Base-by-base conservation (phyloP, 2,329 filamentous ascomycete genomes). In the Xylaria arbuscula region DNA sequence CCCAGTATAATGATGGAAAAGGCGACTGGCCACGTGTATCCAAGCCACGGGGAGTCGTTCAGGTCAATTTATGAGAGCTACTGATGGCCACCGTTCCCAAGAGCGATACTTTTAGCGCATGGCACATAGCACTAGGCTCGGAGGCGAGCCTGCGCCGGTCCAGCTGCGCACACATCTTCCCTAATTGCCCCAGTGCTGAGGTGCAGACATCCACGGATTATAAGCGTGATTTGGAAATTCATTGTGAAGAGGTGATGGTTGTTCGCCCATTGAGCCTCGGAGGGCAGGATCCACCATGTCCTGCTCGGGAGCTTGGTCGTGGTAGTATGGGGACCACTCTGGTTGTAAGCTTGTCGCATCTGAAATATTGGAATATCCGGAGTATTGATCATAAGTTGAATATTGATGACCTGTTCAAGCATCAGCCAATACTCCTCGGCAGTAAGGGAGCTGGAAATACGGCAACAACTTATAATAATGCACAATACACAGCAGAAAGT, bases 221-320 rank as follows among this genome's bases (percentile, higher is more conserved):
- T 75, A 75, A 4, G 70, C n/a, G 47, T 76, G 75, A 15, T 62
- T 61, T 42, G 73, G 65, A 40, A 76, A 75, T 51, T 72, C 75
- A 57, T 69, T 70, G 19, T 70, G 60, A 58, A 74, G 57, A 45
- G 74, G 74, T 22, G 76, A 75, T 13, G 72, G 73, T 36, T 74
- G 68, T 24, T 75, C 74, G 24, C 68, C 68, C 64, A 76, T 73
- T 34, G 74, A 73, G 50, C 71, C 70, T 66, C 75, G 68, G 53
- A 77, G 58, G 3, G 73, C 74, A 36, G 76, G 76, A 57, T 77
- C 76, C 69, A 77, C 75, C 68, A 77, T 73, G 34, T 76, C 74
- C 36, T 77, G 74, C 56, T 76, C 75, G 45, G 63, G 22, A 55
- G 60, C 70, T 36, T 72, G 69, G 55, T 74, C 73, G 57, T 74